Evolutionary conservation across 495 filamentous ascomycete species (phyloP).

Genomic region (Tetracladium marchalianum): DNA sequence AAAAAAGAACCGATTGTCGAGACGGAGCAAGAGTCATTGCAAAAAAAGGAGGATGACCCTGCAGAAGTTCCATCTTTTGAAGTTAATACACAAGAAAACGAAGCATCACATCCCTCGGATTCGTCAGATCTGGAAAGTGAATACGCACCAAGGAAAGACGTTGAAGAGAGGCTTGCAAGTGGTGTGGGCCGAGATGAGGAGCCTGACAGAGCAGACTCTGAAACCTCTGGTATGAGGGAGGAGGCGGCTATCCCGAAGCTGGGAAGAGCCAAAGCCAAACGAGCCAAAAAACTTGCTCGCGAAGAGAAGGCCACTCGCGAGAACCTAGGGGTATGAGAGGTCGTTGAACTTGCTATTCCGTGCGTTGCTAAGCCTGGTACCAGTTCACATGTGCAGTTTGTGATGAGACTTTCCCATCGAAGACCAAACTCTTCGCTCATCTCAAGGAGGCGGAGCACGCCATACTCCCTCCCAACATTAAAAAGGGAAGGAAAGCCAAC

Average conservation of each 20-base stretch:
- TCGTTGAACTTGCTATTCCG: neutral
- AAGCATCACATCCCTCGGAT: constrained; percentile 1
- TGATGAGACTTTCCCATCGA: constrained; percentile 50
- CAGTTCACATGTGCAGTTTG: constrained; percentile 52
- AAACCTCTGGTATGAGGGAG: constrained; percentile 5
- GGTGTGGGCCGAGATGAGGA: constrained; percentile 6
- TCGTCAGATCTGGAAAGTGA: constrained; percentile 28
- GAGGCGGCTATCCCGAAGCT: constrained; percentile 22
- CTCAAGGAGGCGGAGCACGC: constrained; percentile 55
- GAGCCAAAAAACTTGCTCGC: constrained; percentile 69
- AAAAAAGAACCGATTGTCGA: too few species aligned
- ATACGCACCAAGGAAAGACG: constrained; percentile 35
- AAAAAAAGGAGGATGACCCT: too few species aligned
- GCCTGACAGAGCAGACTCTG: constrained; percentile 15
- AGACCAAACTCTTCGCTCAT: constrained; percentile 64
- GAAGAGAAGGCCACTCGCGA: constrained; percentile 32
- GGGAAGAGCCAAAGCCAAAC: constrained; percentile 83
- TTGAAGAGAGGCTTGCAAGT: constrained; percentile 25
- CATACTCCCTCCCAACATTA: constrained; percentile 29
- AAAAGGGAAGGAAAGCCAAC: constrained; percentile 28
- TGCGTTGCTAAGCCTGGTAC: neutral
- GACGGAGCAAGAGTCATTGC: too few species aligned
- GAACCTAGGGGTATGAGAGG: constrained; percentile 14
- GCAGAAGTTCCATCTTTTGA: too few species aligned
- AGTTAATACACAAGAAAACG: too few species aligned